Percentiles rank a stretch among this genome's conserved stretches.
Evolutionary conservation across 495 filamentous ascomycete species (phyloP).

Genomic region (Trichoderma gamsii): DNA sequence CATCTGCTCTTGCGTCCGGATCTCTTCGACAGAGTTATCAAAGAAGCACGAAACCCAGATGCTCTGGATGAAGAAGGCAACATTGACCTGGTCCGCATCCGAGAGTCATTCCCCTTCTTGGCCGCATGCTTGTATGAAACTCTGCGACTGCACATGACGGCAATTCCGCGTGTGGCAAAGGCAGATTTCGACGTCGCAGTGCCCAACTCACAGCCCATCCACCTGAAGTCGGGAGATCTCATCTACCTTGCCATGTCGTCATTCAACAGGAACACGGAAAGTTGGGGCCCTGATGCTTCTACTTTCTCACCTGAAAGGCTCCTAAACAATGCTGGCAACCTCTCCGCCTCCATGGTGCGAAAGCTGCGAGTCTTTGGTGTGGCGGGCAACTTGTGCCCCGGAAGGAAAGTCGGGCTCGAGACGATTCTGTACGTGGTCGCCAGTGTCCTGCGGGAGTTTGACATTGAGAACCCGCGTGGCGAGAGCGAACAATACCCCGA

Average conservation of each 20-base stretch:
- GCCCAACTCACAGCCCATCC: constrained; percentile 8
- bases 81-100: not conserved
- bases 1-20: constrained; percentile 1
- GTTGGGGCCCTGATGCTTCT: not conserved
- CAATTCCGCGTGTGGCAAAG: constrained; percentile 2
- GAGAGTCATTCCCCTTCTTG: constrained; percentile 6
- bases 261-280: not conserved
- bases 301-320: not conserved
- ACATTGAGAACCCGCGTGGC: not conserved
- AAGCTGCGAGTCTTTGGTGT: constrained; percentile 7
- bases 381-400: constrained; percentile 5
- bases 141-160: not conserved
- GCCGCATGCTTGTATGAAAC: constrained; percentile 1
- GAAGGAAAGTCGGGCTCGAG: not conserved
- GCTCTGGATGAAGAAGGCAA: not conserved
- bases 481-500: not conserved
- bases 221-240: constrained; percentile 7
- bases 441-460: constrained; percentile 1
- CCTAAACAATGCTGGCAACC: not conserved
- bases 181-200: not conserved
- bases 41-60: not conserved
- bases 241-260: constrained; percentile 8
- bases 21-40: not conserved
- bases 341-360: not conserved
- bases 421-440: not conserved